Base-by-base conservation (phyloP, 2,329 filamentous ascomycete species). In the Talaromyces pinophilus region DNA sequence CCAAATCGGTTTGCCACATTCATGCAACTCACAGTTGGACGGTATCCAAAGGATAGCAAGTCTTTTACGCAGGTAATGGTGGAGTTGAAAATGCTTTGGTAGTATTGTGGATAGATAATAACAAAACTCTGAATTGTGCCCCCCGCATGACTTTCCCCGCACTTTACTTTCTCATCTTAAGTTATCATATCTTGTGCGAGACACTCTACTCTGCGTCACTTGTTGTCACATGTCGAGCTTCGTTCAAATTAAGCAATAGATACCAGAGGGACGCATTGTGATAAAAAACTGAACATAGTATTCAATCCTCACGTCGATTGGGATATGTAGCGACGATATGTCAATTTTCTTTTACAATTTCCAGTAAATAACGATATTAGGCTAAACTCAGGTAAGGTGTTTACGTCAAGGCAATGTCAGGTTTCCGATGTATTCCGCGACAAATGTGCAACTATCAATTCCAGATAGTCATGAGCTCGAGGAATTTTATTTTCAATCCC, bases 401-500 rank as follows among this genome's bases (percentile, higher is more conserved):
- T 50, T 50, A 15, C 4, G 28, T 25, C 22, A 28, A 19, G 10
- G 28, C 13, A 28, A 8, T 17, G 15, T 52, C 48, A 28, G 11
- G 17, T 25, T 52, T 15, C 13, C 22, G 48, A 8, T 1, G 13
- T 28, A 15, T 54, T 15, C 17, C 30, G 25, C 6, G 25, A 46
- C 63, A 77, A 66, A 70, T 78, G 74, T 13, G 38, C 64, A 35
- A 52, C 62, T 13, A 77, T 73, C 66, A 76, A 71, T 28, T 70
- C 67, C 40, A 71, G 42, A 69, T 78, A 77, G 0, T 67, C 28
- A 15, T 64, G 22, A 13, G 73, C 71, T 7, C 74, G 71, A n/a
- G 75, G 75, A 3, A 72, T 77, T 1, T 42, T 65, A 19, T 67
- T 66, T 66, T 72, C 69, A 50, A 75, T 61, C 0, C 69, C 75